A percentile compares a stretch with the other conserved stretches of the same genome.
Conservation (phyloP, 2,329 filamentous ascomycete species). For the Cytospora leucostoma region DNA sequence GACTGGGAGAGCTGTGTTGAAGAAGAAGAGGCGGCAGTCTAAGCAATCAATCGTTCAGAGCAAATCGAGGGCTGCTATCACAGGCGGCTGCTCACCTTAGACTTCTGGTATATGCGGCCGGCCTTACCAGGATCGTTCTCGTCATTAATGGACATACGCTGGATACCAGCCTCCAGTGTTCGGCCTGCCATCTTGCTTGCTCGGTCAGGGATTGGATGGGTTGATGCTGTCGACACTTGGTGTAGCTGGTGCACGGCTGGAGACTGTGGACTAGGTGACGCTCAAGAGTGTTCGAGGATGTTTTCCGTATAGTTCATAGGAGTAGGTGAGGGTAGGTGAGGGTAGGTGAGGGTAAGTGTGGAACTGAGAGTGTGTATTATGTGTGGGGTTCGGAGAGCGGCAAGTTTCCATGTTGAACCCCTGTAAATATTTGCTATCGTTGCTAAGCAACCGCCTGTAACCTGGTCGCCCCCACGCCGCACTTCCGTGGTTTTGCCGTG, state of each 20-base stretch:
- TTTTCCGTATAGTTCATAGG: neutral
- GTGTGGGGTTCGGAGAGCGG: neutral
- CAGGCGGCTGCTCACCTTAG: slow-evolving; percentile 63
- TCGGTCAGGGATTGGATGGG: neutral
- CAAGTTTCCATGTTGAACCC: neutral
- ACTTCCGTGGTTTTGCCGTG: neutral
- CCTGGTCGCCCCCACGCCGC: no score
- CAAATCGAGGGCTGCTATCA: slow-evolving; percentile 2
- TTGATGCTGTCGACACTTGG: slow-evolving; percentile 4
- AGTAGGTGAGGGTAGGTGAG: neutral
- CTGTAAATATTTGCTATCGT: neutral
- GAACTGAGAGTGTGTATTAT: neutral
- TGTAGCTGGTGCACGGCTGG: neutral
- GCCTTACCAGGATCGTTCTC: slow-evolving; percentile 70
- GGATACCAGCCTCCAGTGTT: slow-evolving; percentile 82
- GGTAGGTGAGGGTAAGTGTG: neutral
- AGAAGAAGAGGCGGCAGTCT: slow-evolving; percentile 41
- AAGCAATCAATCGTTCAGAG: slow-evolving; percentile 39
- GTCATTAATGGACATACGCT: slow-evolving; percentile 86
- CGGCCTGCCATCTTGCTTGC: slow-evolving; percentile 59
- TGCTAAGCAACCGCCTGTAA: neutral
- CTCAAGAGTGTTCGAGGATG: neutral
- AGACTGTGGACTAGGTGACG: no score
- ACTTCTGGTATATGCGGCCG: slow-evolving; percentile 64
- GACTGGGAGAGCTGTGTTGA: slow-evolving; percentile 52